Conservation (phyloP, 2,329 filamentous ascomycete genomes). For the Aureobasidium sp. region DNA sequence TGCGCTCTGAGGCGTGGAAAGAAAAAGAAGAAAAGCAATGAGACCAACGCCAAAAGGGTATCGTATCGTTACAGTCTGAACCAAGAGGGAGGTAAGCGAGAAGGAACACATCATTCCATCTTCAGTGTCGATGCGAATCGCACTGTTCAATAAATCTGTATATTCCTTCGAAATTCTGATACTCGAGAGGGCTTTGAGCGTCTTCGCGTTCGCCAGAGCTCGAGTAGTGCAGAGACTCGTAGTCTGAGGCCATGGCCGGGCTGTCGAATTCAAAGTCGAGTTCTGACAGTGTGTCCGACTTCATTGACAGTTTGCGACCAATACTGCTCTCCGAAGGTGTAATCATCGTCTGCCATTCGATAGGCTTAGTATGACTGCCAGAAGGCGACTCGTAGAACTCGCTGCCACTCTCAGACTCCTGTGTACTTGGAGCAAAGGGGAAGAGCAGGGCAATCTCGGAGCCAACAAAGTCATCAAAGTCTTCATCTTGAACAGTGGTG, state of each 20-base stretch:
- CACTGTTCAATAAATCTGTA: conserved; percentile 58
- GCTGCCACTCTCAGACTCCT: conserved; percentile 27
- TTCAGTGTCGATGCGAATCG: conserved; percentile 31
- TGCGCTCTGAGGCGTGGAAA: not conserved
- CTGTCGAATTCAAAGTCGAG: conserved; percentile 17
- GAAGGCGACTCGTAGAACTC: conserved; percentile 31
- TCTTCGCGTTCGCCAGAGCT: conserved; percentile 18
- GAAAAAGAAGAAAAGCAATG: not conserved
- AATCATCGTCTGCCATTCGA: conserved; percentile 48
- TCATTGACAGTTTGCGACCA: conserved; percentile 19
- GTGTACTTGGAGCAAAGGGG: conserved; percentile 66
- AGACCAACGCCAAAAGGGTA: conserved; percentile 2
- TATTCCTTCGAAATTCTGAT: conserved; percentile 56
- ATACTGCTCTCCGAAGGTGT: conserved; percentile 30
- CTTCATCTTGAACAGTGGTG: conserved; percentile 66
- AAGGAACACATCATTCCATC: not conserved
- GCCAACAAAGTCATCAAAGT: conserved; percentile 60
- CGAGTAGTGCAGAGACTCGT: conserved; percentile 49
- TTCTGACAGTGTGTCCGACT: conserved; percentile 27
- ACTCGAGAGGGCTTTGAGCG: conserved; percentile 40
- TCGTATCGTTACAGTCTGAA: conserved; percentile 6
- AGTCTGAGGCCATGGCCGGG: conserved; percentile 43
- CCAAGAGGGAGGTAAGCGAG: not conserved
- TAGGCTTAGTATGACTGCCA: conserved; percentile 31
- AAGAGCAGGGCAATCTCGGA: conserved; percentile 71